Evolutionary conservation across 2,329 filamentous ascomycete genomes (phyloP), one percentile per base, ranked within the genome.

Genomic region (Amesomyces nigricolor): DNA sequence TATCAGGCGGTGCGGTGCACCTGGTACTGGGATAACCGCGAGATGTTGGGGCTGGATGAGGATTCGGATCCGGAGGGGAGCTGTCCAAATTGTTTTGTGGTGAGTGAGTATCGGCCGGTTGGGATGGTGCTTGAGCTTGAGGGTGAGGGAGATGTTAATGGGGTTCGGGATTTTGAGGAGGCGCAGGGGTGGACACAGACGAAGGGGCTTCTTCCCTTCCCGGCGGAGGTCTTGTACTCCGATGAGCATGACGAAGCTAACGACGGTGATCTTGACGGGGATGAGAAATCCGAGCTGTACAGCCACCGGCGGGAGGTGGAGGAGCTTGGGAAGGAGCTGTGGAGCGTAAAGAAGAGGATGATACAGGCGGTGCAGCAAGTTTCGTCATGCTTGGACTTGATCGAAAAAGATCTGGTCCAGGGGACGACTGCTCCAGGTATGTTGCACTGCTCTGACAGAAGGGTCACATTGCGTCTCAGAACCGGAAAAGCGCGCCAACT

Each of bases 151-250:
- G 9, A 16, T 8, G 37, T 9, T 17, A 2, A 39, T 32, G 22
- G 11, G 19, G 4, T 29, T 19, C 17, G 11, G 30, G 30, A 32
- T 32, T 32, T 35, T 35, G 32, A 13, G 32, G 32, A 11, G 32
- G 32, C 8, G 32, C 32, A 35, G 9, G 22, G 32, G 11, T 35
- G 4, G 32, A 35, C 30, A 10, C 6, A 35, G 32, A 35, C 7
- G 9, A 11, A 35, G 6, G 32, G 32, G 9, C 32, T 35, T 11
- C 26, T 7, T 1, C 5, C 13, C 10, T 55, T 51, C n/a, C 47
- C 47, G 16, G 42, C 47, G 1, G 35, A 17, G 2, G 51, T 35
- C 1, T 11, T 55, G 8, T 55, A 55, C 37, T 55, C 53, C 13
- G 8, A 32, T 10, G 42, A 50, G 17, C 14, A 10, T 4, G 39